Base-by-base conservation (phyloP, 768 basidiomycete species). In the Pholiota microspora region DNA sequence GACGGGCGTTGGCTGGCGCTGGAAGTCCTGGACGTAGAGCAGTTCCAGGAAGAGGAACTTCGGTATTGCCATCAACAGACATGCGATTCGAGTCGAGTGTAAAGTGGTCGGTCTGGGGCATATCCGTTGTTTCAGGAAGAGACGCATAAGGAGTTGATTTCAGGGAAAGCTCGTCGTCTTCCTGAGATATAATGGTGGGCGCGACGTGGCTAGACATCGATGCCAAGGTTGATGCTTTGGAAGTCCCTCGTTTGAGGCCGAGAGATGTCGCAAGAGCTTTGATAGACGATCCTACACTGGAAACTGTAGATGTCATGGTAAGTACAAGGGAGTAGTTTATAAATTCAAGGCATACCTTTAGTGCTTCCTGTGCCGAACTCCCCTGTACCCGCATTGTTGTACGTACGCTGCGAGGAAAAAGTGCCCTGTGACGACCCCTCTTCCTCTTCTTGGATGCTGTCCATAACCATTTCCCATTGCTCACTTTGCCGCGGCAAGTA, bases 381-480 rank as follows among this genome's bases (percentile, higher is more conserved):
- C n/a, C 81, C 80, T 29, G 78, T 69, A 34, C 63, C 65, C 50
- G 72, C 62, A 58, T 68, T 59, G 35, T 56, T 67, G 16, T 71
- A 38, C 6, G 77, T 79, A 27, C 73, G 69, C 57, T 77, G 65
- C 3, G 81, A 83, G 4, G 76, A 74, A 8, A 84, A 64, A 0
- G 77, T 83, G 38, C 78, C 76, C 64, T 74, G 77, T 5, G 74
- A 77, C 29, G 75, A 78, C 57, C 62, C 70, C 57, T 89, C 87
- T 31, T 88, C 85, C 15, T 75, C 68, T 54, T 92, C 89, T 48
- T 81, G 73, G 32, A 88, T 92, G 55, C 82, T 81, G 51, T 92
- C 90, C 85, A 92, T 91, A n/a, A 92, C 82, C 55, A 92, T 73
- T 64, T 90, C 88, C 89, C 92, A 92, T 61, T 88, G 85, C 62